These are phyloP conservation scores for Triticum monococcum DNA, from an alignment of 176 grass and related monocot species.

Conservation along the genomic window DNA sequence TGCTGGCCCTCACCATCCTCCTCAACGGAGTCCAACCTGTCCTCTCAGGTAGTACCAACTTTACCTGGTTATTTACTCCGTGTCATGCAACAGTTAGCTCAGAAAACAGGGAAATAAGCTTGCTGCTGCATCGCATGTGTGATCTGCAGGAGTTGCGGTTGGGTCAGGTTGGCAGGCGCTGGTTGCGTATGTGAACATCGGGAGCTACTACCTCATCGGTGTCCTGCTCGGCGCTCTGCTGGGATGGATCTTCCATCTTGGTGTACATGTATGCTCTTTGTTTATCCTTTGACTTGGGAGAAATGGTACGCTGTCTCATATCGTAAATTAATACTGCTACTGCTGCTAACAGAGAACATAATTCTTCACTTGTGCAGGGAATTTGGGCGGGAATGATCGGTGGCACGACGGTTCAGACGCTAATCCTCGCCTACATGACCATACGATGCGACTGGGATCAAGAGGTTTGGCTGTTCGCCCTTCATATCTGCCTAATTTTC, in stretches of 20 bases:
- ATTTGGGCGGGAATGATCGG: constrained; percentile 56
- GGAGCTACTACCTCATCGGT: constrained; percentile 52
- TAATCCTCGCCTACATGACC: constrained; percentile 20
- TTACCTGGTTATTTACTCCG: too few relatives aligned
- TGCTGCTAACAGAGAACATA: neutral
- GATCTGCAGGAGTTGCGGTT: constrained; percentile 45
- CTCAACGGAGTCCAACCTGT: neutral
- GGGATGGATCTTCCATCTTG: constrained; percentile 25
- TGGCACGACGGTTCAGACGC: constrained; percentile 34
- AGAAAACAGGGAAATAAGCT: too few relatives aligned
- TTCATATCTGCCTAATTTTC: neutral
- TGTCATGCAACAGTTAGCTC: too few relatives aligned
- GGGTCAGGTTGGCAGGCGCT: constrained; percentile 48
- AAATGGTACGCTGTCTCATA: neutral
- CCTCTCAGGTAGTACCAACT: too few relatives aligned
- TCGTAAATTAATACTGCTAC: too few relatives aligned
- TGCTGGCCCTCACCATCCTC: constrained; percentile 22
- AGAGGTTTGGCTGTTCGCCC: neutral
- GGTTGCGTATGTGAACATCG: constrained; percentile 58
- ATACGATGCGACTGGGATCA: constrained; percentile 43
- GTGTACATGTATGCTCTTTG: constrained; percentile 7
- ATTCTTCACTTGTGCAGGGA: constrained; percentile 3
- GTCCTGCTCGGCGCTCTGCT: constrained; percentile 43
- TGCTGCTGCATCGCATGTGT: too few relatives aligned
- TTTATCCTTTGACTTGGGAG: neutral